These are phyloP conservation scores for Ilyonectria mors-panacis DNA, from an alignment of 2,329 filamentous ascomycete species.

Conservation along the genomic window DNA sequence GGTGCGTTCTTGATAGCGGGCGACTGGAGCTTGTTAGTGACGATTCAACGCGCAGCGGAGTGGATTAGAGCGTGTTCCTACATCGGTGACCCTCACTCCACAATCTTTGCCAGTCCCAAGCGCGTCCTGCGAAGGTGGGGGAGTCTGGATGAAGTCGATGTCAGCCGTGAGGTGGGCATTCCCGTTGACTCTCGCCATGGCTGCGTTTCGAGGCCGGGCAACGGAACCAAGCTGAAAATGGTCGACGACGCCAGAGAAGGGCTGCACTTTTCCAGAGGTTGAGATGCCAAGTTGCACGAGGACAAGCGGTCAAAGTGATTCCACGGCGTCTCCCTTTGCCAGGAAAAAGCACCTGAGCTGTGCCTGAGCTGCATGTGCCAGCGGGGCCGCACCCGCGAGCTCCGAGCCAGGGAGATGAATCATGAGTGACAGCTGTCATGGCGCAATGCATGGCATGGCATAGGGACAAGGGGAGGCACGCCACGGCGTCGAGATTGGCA, in stretches of 20 bases:
- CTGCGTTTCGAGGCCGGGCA: neutral
- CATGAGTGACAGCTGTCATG: slow-evolving; percentile 10
- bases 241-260: neutral
- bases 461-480: neutral
- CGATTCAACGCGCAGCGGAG: neutral
- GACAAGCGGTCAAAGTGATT: slow-evolving; percentile 40
- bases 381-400: slow-evolving; percentile 32
- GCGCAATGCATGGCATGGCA: slow-evolving; percentile 22
- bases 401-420: slow-evolving; percentile 7
- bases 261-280: slow-evolving; percentile 1
- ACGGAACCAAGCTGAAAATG: neutral
- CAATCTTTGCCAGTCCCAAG: slow-evolving; percentile 36
- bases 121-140: slow-evolving; percentile 32
- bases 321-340: slow-evolving; percentile 16
- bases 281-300: slow-evolving; percentile 21
- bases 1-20: slow-evolving; percentile 92
- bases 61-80: slow-evolving; percentile 15
- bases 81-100: slow-evolving; percentile 39
- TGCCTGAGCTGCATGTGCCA: slow-evolving; percentile 16
- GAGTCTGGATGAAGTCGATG: slow-evolving; percentile 44
- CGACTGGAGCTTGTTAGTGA: slow-evolving; percentile 62
- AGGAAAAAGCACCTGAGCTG: slow-evolving; percentile 41
- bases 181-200: slow-evolving; percentile 41
- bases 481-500: neutral
- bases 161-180: slow-evolving; percentile 41